A percentile compares a stretch with the other conserved stretches of the same genome.
phyloP scores from a whole-genome alignment of 345 rosid genomes.

The Angophora floribunda region DNA sequence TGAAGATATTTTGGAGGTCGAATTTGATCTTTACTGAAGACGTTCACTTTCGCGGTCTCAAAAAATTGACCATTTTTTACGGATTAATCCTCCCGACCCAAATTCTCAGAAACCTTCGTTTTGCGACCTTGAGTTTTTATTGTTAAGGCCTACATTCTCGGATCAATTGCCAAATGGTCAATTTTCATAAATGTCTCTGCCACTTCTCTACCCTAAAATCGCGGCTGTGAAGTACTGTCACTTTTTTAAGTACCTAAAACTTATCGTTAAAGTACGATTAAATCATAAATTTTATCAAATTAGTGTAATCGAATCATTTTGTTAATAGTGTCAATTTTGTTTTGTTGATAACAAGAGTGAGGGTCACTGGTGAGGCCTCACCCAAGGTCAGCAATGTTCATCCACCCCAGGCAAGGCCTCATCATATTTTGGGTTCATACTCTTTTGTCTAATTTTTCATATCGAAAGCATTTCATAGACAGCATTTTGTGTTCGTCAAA shows the following conservation, averaged over 20 bases:
- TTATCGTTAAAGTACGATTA: neutral
- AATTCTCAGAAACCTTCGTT: neutral
- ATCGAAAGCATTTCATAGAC: too few species aligned
- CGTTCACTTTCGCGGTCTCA: neutral
- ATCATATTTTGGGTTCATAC: neutral
- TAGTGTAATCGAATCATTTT: neutral
- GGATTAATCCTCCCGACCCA: neutral
- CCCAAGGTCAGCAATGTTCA: neutral
- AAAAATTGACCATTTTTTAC: neutral
- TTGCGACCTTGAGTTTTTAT: neutral
- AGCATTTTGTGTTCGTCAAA: too few species aligned
- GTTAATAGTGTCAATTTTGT: too few species aligned
- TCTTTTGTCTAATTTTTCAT: neutral
- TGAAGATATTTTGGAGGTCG: neutral
- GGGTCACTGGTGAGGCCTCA: too few species aligned
- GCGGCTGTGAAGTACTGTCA: fast-evolving
- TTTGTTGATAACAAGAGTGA: too few species aligned
- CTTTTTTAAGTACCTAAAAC: neutral
- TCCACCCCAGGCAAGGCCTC: neutral
- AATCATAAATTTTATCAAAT: neutral
- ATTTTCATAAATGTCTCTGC: neutral
- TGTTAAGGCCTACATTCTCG: neutral
- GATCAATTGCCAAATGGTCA: neutral
- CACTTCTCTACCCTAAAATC: neutral
- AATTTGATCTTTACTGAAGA: neutral